Percentiles rank a stretch among this genome's conserved stretches.
Evolutionary conservation across 2,329 filamentous ascomycete genomes (phyloP).

Genomic region (Fusarium luffae): DNA sequence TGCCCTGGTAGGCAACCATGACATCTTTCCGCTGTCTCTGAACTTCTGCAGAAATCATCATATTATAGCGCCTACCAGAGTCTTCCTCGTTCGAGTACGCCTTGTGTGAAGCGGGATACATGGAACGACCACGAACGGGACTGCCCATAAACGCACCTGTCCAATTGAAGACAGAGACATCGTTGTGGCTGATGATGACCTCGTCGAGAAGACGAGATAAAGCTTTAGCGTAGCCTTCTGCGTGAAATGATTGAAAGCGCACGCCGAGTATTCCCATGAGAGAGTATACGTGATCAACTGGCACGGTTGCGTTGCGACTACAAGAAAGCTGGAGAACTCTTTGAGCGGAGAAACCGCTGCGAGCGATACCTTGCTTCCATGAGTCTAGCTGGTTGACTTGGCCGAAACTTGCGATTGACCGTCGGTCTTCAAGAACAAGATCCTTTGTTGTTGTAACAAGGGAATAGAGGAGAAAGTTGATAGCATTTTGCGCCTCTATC

Average conservation of each 20-base stretch:
- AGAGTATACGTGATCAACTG: conserved; percentile 2
- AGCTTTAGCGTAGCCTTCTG: conserved; percentile 1
- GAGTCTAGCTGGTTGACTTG: neutral
- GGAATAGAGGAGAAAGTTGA: neutral
- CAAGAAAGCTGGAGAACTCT: neutral
- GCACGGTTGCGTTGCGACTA: neutral
- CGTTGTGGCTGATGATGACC: conserved; percentile 1
- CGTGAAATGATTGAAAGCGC: conserved; percentile 1
- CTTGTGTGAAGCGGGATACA: conserved; percentile 3
- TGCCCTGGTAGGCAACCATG: neutral
- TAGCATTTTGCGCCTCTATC: neutral
- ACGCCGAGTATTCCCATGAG: conserved; percentile 9
- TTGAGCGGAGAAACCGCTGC: neutral
- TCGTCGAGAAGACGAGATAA: neutral
- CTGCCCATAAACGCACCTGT: neutral
- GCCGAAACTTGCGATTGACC: neutral
- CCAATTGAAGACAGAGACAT: conserved; percentile 8
- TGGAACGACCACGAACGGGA: neutral
- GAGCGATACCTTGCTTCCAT: neutral
- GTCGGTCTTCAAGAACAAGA: neutral
- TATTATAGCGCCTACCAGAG: neutral
- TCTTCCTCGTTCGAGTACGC: neutral
- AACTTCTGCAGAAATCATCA: conserved; percentile 1
- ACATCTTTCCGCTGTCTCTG: neutral
- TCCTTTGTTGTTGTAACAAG: neutral